Conservation (phyloP, 495 filamentous ascomycete genomes). For the Hypoxylon subgilvum region DNA sequence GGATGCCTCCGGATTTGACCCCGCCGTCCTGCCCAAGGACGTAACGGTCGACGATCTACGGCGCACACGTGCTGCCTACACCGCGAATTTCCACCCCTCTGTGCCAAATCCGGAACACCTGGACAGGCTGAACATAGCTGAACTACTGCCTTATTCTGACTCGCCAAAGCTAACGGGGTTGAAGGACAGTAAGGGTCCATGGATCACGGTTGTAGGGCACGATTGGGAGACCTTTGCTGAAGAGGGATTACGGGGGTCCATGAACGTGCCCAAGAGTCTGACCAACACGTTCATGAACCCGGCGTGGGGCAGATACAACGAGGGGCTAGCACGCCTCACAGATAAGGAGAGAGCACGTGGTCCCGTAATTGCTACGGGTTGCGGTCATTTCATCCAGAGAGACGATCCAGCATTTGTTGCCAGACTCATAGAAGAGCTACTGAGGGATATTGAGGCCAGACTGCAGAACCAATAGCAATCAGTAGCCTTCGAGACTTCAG, state of each 20-base stretch:
- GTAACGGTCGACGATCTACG: constrained; percentile 55
- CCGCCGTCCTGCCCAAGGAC: constrained; percentile 47
- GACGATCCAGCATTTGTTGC: constrained; percentile 66
- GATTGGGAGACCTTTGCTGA: constrained; percentile 64
- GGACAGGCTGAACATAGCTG: constrained; percentile 55
- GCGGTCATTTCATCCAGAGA: constrained; percentile 68
- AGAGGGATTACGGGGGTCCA: constrained; percentile 48
- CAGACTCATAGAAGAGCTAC: constrained; percentile 50
- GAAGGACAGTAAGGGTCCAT: constrained; percentile 44
- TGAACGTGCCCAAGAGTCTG: constrained; percentile 49
- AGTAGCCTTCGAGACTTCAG: too few relatives aligned
- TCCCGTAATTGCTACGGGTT: constrained; percentile 58
- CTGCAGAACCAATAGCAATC: too few relatives aligned
- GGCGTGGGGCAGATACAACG: constrained; percentile 63
- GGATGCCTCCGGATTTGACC: constrained; percentile 56
- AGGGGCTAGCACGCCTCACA: constrained; percentile 58
- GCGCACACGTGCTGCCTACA: constrained; percentile 49
- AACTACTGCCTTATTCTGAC: constrained; percentile 59
- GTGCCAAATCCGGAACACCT: constrained; percentile 63
- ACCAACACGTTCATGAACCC: constrained; percentile 61
- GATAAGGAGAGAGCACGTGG: constrained; percentile 47
- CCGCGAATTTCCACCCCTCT: constrained; percentile 57
- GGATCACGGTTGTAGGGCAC: constrained; percentile 64
- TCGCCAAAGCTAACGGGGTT: constrained; percentile 53
- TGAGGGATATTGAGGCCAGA: constrained; percentile 29